Evolutionary conservation across 345 rosid species (phyloP).

Genomic region (Arabis hirsuta): DNA sequence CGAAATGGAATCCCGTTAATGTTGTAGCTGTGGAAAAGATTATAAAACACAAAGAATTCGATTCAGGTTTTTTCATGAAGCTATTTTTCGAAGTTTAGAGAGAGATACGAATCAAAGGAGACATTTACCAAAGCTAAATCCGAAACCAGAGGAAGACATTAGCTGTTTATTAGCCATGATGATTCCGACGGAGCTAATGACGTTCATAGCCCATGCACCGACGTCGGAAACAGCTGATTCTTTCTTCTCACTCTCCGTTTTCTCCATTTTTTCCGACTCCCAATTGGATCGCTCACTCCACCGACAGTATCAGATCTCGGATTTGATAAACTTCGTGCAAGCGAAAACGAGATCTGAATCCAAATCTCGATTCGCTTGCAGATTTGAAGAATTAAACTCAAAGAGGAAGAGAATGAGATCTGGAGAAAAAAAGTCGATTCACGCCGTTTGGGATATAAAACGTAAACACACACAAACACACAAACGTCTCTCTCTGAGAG

Average conservation of each 20-base stretch:
- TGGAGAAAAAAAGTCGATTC: constrained; percentile 13
- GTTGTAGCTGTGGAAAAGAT: constrained; percentile 66
- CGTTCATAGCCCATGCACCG: constrained; percentile 97
- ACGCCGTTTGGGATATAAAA: constrained; percentile 26
- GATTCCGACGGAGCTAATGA: constrained; percentile 88
- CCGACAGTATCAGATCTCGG: constrained; percentile 35
- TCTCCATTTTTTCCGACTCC: constrained; percentile 28
- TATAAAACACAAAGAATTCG: not conserved
- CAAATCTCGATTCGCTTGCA: constrained; percentile 29
- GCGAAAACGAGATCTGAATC: constrained; percentile 41
- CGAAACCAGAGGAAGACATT: constrained; percentile 78
- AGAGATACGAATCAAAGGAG: not conserved
- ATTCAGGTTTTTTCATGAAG: constrained; percentile 5
- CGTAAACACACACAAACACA: not conserved
- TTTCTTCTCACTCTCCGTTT: constrained; percentile 65
- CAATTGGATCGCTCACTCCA: not conserved
- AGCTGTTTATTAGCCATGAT: constrained; percentile 99
- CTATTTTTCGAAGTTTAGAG: not conserved
- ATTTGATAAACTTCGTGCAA: constrained; percentile 5
- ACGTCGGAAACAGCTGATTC: constrained; percentile 75
- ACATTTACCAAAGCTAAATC: constrained; percentile 74
- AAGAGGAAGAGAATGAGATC: too few species aligned
- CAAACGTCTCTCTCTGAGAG: constrained; percentile 4
- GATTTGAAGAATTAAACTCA: too few species aligned
- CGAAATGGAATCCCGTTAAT: constrained; percentile 90